phyloP scores from a whole-genome alignment of 2,329 filamentous ascomycete genomes.

The Curvularia sp. region DNA sequence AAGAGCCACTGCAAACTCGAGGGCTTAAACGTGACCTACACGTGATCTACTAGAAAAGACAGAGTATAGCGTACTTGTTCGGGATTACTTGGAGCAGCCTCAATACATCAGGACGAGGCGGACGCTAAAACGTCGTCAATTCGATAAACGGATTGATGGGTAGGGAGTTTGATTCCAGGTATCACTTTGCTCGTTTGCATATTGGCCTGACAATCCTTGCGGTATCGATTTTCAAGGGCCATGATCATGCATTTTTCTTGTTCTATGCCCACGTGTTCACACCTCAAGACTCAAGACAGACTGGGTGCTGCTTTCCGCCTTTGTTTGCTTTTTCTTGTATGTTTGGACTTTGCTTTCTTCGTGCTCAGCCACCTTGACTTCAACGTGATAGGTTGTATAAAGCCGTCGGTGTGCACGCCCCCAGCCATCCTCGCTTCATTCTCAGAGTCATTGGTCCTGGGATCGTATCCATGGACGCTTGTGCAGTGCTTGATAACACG shows the following conservation, averaged over 20 bases:
- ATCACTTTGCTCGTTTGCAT: background rate
- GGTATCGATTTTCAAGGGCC: background rate
- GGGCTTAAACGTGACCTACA: too few relatives aligned
- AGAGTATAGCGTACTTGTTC: too few relatives aligned
- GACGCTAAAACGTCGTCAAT: too few relatives aligned
- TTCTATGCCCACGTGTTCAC: background rate
- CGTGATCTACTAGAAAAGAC: too few relatives aligned
- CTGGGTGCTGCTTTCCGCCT: slow-evolving; percentile 3
- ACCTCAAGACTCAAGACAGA: background rate
- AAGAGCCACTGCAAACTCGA: too few relatives aligned
- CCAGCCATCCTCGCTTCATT: slow-evolving; percentile 59
- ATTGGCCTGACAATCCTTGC: background rate
- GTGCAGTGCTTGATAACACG: slow-evolving; percentile 55
- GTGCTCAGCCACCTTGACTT: slow-evolving; percentile 42
- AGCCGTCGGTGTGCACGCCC: slow-evolving; percentile 72
- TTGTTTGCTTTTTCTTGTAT: slow-evolving; percentile 22
- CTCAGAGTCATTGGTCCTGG: slow-evolving; percentile 53
- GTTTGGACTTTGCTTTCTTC: slow-evolving; percentile 28
- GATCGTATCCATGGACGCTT: slow-evolving; percentile 55
- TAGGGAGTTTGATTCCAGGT: background rate
- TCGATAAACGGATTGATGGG: too few relatives aligned
- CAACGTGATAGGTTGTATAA: slow-evolving; percentile 61
- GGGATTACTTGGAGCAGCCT: too few relatives aligned
- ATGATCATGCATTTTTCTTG: background rate
- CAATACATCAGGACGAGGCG: too few relatives aligned